A percentile compares a stretch with the other conserved stretches of the same genome.
phyloP scores from a whole-genome alignment of 805 yeast species.

The Trichomonascus vanleenenianus region DNA sequence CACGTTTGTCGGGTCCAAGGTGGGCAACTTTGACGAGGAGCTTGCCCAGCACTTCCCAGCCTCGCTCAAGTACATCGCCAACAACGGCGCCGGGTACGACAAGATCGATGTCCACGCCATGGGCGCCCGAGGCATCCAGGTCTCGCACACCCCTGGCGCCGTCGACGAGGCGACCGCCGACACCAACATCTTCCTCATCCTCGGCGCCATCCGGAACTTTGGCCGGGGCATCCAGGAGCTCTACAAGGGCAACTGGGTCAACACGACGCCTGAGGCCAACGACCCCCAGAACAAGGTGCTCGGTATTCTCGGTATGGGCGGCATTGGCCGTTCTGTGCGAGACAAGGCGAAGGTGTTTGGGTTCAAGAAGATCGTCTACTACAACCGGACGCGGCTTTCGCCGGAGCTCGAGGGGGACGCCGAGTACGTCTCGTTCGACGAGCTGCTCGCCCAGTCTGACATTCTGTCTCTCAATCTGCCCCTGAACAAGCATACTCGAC shows the following conservation, averaged over 20 bases:
- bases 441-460: conserved; percentile 40
- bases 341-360: conserved; percentile 45
- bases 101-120: conserved; percentile 39
- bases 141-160: conserved; percentile 46
- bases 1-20: conserved; percentile 34
- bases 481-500: conserved; percentile 44
- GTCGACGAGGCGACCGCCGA: conserved; percentile 53
- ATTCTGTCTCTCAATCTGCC: conserved; percentile 46
- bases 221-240: conserved; percentile 36
- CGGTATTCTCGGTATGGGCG: conserved; percentile 59
- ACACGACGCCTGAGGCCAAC: conserved; percentile 37
- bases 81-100: conserved; percentile 56
- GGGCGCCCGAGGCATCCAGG: conserved; percentile 35
- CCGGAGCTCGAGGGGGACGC: conserved; percentile 42
- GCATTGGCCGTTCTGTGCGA: conserved; percentile 51
- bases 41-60: conserved; percentile 33
- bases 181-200: conserved; percentile 42
- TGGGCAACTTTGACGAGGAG: conserved; percentile 41
- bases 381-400: conserved; percentile 41
- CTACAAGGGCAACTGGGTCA: conserved; percentile 41
- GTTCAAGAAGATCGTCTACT: conserved; percentile 42
- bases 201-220: conserved; percentile 46
- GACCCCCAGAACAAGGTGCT: conserved; percentile 45
- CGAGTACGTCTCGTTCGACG: conserved; percentile 41
- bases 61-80: conserved; percentile 36